Percentiles rank a stretch among this genome's conserved stretches.
Conservation (phyloP, 495 filamentous ascomycete species). For the Neurospora sp. region DNA sequence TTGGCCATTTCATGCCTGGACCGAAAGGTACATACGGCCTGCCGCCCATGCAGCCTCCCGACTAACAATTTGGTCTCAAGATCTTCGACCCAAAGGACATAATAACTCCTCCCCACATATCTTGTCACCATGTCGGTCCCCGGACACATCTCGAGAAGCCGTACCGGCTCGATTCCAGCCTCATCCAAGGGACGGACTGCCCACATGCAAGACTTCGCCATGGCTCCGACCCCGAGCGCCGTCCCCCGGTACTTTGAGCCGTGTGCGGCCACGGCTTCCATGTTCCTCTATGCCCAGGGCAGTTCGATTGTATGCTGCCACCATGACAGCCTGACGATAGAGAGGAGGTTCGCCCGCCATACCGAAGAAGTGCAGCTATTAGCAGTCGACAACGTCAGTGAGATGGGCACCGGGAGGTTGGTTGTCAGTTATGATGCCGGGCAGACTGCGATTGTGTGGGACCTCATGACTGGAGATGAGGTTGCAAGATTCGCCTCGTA, state of each 20-base stretch:
- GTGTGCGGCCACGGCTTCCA: slow-evolving; percentile 75
- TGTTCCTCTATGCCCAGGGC: slow-evolving; percentile 79
- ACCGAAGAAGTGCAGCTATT: slow-evolving; percentile 73
- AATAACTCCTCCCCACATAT: slow-evolving; percentile 13
- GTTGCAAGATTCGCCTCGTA: slow-evolving; percentile 84
- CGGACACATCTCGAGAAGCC: slow-evolving; percentile 42
- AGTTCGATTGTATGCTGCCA: slow-evolving; percentile 69
- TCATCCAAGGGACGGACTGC: slow-evolving; percentile 32
- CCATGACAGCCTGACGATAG: slow-evolving; percentile 85
- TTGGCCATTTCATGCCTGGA: slow-evolving; percentile 5
- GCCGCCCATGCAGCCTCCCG: slow-evolving; percentile 11
- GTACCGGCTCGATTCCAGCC: slow-evolving; percentile 44
- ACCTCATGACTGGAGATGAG: slow-evolving; percentile 84
- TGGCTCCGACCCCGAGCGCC: slow-evolving; percentile 43
- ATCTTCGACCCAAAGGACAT: slow-evolving; percentile 8
- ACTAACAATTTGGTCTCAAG: slow-evolving; percentile 15
- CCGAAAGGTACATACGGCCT: slow-evolving; percentile 3
- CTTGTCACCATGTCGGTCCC: slow-evolving; percentile 34
- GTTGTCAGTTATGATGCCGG: slow-evolving; percentile 90
- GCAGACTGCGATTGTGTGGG: slow-evolving; percentile 93
- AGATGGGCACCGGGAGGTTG: slow-evolving; percentile 70
- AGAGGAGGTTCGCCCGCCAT: slow-evolving; percentile 78
- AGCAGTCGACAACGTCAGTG: slow-evolving; percentile 86
- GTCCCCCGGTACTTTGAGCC: slow-evolving; percentile 56
- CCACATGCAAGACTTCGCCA: slow-evolving; percentile 35